phyloP scores from a whole-genome alignment of 192 early-diverging fungal genomes.

The Mortierella hygrophila region DNA sequence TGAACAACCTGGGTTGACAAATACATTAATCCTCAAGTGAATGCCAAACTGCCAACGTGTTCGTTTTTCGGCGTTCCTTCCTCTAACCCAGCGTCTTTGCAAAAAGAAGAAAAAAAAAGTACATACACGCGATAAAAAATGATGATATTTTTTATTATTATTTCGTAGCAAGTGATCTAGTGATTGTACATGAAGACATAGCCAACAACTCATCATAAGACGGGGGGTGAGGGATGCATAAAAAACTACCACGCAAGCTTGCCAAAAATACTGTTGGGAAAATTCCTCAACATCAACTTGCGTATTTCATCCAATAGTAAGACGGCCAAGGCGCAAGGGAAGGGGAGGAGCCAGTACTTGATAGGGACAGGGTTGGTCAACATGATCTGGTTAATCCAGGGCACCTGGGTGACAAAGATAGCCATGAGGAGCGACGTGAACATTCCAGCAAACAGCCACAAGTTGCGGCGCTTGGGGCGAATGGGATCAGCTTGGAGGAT shows the following conservation, averaged over 20 bases:
- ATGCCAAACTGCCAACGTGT: too few relatives aligned
- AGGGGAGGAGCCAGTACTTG: constrained; percentile 73
- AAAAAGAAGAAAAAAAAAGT: too few relatives aligned
- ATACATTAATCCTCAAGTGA: too few relatives aligned
- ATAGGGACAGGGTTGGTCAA: constrained; percentile 65
- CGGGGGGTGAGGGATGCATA: neutral
- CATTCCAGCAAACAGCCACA: constrained; percentile 62
- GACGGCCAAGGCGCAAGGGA: constrained; percentile 66
- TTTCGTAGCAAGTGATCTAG: too few relatives aligned
- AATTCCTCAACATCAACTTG: constrained; percentile 62
- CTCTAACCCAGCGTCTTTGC: too few relatives aligned
- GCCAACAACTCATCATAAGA: neutral
- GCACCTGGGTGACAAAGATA: constrained; percentile 62
- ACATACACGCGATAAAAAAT: too few relatives aligned
- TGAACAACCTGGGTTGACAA: too few relatives aligned
- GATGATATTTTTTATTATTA: too few relatives aligned
- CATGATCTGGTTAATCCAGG: constrained; percentile 64
- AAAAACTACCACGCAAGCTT: constrained; percentile 66
- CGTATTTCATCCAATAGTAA: constrained; percentile 70
- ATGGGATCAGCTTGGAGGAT: constrained; percentile 72
- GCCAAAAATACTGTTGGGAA: constrained; percentile 63
- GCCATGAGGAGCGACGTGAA: constrained; percentile 57
- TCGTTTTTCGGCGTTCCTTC: too few relatives aligned
- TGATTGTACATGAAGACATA: too few relatives aligned
- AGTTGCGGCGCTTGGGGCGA: constrained; percentile 64